Conservation (phyloP, 1,139 yeast species). For the Yamadazyma buinensis region DNA sequence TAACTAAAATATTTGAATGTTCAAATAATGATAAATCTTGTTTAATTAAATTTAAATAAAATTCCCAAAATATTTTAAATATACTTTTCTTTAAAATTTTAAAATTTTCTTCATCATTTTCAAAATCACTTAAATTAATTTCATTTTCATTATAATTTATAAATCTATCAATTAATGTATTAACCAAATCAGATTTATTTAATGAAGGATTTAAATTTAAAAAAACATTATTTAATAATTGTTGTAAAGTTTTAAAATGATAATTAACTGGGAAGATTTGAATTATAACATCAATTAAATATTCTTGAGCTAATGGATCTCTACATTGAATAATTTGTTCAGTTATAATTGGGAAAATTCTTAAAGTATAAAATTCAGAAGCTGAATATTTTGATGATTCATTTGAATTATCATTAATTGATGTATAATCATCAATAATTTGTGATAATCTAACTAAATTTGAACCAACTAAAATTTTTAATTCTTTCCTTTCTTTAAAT, state of each 20-base stretch:
- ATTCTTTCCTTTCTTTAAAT: constrained; percentile 76
- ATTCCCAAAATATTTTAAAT: constrained; percentile 56
- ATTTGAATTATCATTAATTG: constrained; percentile 30
- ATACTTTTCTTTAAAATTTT: constrained; percentile 3
- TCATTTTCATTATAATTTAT: constrained; percentile 48
- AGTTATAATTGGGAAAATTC: constrained; percentile 72
- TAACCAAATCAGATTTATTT: constrained; percentile 60
- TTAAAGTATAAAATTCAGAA: constrained; percentile 50
- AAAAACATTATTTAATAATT: constrained; percentile 62
- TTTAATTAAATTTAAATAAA: constrained; percentile 51
- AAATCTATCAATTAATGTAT: constrained; percentile 70
- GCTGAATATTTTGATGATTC: constrained; percentile 29
- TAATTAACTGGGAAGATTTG: constrained; percentile 95
- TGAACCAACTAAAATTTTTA: constrained; percentile 89
- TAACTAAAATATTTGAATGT: constrained; percentile 59
- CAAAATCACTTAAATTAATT: constrained; percentile 19
- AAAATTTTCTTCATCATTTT: constrained; percentile 13
- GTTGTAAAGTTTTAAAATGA: constrained; percentile 72
- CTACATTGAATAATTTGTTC: constrained; percentile 93
- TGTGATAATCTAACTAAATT: constrained; percentile 88
- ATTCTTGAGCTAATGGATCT: constrained; percentile 89
- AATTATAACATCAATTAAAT: constrained; percentile 79
- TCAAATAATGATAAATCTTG: constrained; percentile 61
- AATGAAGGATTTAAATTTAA: constrained; percentile 65
- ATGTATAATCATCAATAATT: constrained; percentile 59